Conservation (phyloP, 331 rosid genomes). For the Cydonia oblonga region DNA sequence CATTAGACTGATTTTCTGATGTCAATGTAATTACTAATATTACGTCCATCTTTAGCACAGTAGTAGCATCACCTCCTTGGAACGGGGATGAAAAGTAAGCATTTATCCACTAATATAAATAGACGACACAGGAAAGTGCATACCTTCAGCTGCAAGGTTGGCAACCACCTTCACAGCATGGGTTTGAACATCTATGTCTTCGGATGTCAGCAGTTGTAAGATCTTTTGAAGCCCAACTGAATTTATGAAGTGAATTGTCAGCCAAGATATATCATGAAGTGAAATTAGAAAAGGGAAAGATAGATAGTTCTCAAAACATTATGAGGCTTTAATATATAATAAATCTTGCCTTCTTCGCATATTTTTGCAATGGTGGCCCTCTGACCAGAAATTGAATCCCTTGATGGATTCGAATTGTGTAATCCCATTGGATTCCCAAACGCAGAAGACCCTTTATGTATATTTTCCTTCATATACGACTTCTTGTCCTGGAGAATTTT, state of each 20-base stretch:
- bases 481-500: slow-evolving; percentile 30
- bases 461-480: slow-evolving; percentile 28
- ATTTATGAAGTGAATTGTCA: slow-evolving; percentile 8
- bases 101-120: neutral
- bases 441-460: slow-evolving; percentile 19
- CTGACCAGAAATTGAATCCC: slow-evolving; percentile 41
- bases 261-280: neutral
- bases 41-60: neutral
- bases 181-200: slow-evolving; percentile 44
- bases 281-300: neutral
- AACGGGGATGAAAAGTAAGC: neutral
- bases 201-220: slow-evolving; percentile 46
- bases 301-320: neutral
- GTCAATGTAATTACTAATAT: neutral
- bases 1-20: neutral
- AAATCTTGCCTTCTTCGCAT: slow-evolving; percentile 58
- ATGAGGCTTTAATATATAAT: neutral
- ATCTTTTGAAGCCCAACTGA: slow-evolving; percentile 63
- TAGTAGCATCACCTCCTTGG: neutral
- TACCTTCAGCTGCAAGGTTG: slow-evolving; percentile 82
- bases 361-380: slow-evolving; percentile 58
- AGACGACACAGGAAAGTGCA: neutral
- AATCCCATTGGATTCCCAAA: slow-evolving; percentile 24
- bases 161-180: slow-evolving; percentile 71
- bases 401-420: slow-evolving; percentile 22